These are phyloP conservation scores for Kwoniella pini DNA, from an alignment of 768 basidiomycete genomes.

Conservation along the genomic window DNA sequence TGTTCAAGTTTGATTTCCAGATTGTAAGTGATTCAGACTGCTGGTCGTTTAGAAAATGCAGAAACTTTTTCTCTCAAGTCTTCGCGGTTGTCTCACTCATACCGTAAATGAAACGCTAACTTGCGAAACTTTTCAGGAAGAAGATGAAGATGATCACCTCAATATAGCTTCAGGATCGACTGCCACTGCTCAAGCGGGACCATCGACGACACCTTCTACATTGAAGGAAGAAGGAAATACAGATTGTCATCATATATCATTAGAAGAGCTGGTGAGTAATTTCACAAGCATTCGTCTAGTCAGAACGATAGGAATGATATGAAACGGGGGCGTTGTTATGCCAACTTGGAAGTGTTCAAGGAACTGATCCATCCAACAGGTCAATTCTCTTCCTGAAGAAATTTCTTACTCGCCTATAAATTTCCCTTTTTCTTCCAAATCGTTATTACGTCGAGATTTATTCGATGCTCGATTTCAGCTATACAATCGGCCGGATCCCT, in stretches of 20 bases:
- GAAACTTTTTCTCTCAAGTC: no score
- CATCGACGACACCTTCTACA: conserved; percentile 19
- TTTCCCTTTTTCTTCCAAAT: conserved; percentile 57
- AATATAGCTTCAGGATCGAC: neutral
- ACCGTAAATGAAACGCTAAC: no score
- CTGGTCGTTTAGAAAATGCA: neutral
- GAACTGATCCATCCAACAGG: conserved; percentile 55
- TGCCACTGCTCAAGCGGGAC: conserved; percentile 20
- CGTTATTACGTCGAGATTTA: conserved; percentile 76
- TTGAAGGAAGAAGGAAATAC: conserved; percentile 22
- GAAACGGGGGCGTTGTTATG: no score
- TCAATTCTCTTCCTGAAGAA: conserved; percentile 66
- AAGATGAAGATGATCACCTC: conserved; percentile 15
- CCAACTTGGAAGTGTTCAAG: no score
- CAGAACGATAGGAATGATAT: neutral
- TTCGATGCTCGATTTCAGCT: conserved; percentile 97
- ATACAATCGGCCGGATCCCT: neutral
- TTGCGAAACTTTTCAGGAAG: conserved; percentile 15
- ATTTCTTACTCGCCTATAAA: conserved; percentile 78
- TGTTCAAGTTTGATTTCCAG: conserved; percentile 75
- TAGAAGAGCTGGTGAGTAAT: conserved; percentile 46
- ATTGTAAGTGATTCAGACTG: conserved; percentile 54
- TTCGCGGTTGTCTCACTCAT: no score
- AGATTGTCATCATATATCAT: conserved; percentile 27
- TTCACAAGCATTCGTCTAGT: no score